Evolutionary conservation across 2,329 filamentous ascomycete species (phyloP), one percentile per base, ranked within the genome.

Genomic region (Paecilomyces formosus): DNA sequence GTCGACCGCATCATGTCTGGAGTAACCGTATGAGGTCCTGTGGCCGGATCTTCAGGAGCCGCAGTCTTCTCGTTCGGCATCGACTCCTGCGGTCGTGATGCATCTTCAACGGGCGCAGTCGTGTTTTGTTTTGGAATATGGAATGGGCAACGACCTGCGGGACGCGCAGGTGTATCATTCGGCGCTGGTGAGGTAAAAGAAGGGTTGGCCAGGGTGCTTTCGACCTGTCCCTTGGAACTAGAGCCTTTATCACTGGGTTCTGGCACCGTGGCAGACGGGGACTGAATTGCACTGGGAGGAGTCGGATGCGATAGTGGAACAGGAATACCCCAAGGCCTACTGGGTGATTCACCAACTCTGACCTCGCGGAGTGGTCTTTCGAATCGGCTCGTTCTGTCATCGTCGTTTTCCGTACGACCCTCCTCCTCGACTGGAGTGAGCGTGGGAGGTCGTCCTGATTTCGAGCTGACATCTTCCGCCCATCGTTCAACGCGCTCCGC

Each of bases 301-400:
- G 71, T 66, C 18, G 70, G 64, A 58, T 82, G 78, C 62, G 82
- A 79, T 39, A 84, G 73, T 2, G 92, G 92, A 0, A 97, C 87
- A 4, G 85, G 85, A 56, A 97, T 96, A 5, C 92, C 92, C 92
- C 92, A 97, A 13, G 93, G 93, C 52, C 93, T 83, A 72, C 89
- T 96, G 4, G 93, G 93, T 13, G 90, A 96, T 74, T 97, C 93
- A 51, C 93, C 93, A 22, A 97, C 86, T n/a, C 93, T 83, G 9
- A 97, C 85, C 66, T 97, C 93, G 69, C 93, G 90, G 56, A 97
- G 74, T 0, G 89, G 87, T 52, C 92, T 84, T 64, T 96, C 91
- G 70, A 96, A 97, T 67, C 87, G 89, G 58, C 86, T 82, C 62
- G 86, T 81, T 58, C 91, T 83, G 52, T 86, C 82, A 28, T 85